phyloP scores from a whole-genome alignment of 305 asterid genomes.

The Fraxinus dipetala region DNA sequence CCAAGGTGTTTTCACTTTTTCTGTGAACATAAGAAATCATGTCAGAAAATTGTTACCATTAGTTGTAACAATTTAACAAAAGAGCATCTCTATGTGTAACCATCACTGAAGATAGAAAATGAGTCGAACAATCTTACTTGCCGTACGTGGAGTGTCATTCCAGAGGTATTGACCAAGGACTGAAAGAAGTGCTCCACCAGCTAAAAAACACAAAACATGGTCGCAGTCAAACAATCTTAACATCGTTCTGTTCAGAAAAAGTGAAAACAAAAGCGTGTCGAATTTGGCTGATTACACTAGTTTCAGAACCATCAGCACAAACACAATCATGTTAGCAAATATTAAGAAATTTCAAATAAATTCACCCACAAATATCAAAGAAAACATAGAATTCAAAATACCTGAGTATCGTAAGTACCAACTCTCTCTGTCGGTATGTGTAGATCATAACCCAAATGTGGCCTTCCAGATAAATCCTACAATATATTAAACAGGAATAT shows the following conservation, averaged over 20 bases:
- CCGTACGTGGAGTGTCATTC: slow-evolving; percentile 92
- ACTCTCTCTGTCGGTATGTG: slow-evolving; percentile 81
- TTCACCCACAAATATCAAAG: neutral
- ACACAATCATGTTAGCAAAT: neutral
- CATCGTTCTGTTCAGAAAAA: slow-evolving; percentile 8
- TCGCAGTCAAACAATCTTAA: neutral
- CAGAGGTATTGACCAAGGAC: slow-evolving; percentile 89
- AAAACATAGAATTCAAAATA: slow-evolving; percentile 16
- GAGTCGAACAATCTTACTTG: slow-evolving; percentile 47
- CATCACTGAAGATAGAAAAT: neutral
- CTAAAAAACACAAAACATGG: slow-evolving; percentile 40
- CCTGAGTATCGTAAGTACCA: slow-evolving; percentile 92
- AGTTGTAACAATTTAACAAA: slow-evolving; percentile 3
- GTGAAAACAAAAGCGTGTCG: neutral
- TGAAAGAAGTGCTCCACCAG: slow-evolving; percentile 97
- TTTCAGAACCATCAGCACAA: neutral
- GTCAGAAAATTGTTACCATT: neutral
- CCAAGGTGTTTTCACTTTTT: neutral
- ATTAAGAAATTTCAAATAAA: slow-evolving; percentile 10
- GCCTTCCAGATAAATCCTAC: slow-evolving; percentile 95
- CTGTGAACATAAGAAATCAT: neutral
- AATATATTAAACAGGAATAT: neutral
- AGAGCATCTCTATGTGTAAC: slow-evolving; percentile 10
- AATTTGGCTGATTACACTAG: neutral
- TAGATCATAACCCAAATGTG: slow-evolving; percentile 72